Evolutionary conservation across 306 rosid species (phyloP), one percentile per base, ranked within the genome.

Genomic region (Trifolium subterraneum): DNA sequence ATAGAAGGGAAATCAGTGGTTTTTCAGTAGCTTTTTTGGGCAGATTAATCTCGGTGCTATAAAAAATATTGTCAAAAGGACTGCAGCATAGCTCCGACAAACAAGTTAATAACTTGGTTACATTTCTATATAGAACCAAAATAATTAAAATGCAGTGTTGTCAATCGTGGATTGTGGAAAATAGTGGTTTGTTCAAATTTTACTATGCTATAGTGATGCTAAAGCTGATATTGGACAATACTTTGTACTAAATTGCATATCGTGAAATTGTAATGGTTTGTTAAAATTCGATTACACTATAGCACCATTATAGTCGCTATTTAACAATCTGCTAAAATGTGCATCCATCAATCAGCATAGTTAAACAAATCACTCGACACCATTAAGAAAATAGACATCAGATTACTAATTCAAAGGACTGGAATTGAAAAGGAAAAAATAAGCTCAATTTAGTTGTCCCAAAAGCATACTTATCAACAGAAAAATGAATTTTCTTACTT

Each of bases 41-140:
- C 50, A 3, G 13, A 67, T 15, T 16, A 13, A 22, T 12, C 61
- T 35, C 63, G 56, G 66, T 25, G 29, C 42, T 64, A 31, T 39
- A 6, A 59, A 59, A 9, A 19, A 50, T 29, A 23, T 70, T 70
- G 47, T 78, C 64, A 38, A 59, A 31, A 45, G 44, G 54, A 59
- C 42, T 61, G 16, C 56, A 70, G 10, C 67, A 63, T 27, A 25
- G 44, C 39, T 64, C 73, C 20, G 50, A 60, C 39, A 38, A 59
- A 50, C 10, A 50, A 38, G 38, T 23, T n/a, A 52, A 39, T 27
- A 72, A 56, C 45, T 44, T 4, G 3, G 67, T 47, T 11, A 51
- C 13, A 18, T 64, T 48, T 44, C 78, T 29, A 65, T 63, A 39
- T 67, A 58, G 45, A 72, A 61, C 36, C 65, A 63, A 54, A 58